These are phyloP conservation scores for Thymus mandschuricus DNA, from an alignment of 257 asterid species.

Conservation along the genomic window DNA sequence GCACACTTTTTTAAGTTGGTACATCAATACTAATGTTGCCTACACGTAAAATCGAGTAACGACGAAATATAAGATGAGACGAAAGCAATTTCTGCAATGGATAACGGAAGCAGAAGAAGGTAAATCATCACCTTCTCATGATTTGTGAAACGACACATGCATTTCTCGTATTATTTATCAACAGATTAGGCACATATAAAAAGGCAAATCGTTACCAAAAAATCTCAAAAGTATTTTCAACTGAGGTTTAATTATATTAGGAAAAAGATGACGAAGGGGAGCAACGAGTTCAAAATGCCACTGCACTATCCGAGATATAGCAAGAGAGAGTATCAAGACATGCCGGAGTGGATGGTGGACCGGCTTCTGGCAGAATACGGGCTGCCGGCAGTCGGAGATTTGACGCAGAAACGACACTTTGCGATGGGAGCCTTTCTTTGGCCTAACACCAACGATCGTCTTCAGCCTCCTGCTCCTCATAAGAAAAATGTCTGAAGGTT, in stretches of 20 bases:
- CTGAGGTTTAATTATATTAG: no score
- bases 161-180: background rate
- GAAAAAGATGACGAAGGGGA: background rate
- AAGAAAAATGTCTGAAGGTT: constrained; percentile 24
- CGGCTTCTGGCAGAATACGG: constrained; percentile 57
- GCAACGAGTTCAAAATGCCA: constrained; percentile 53
- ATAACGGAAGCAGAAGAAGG: constrained; percentile 37
- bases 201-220: background rate
- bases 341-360: constrained; percentile 58
- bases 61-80: background rate
- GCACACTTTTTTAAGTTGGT: no score
- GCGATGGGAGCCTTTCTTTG: constrained; percentile 61
- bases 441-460: constrained; percentile 33
- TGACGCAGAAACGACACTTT: constrained; percentile 46
- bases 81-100: background rate
- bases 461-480: background rate
- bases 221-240: background rate
- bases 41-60: background rate
- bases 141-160: constrained; percentile 17
- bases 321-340: constrained; percentile 49
- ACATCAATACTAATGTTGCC: background rate
- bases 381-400: constrained; percentile 44
- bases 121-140: constrained; percentile 45
- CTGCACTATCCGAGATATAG: constrained; percentile 56
- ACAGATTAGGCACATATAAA: background rate